Conservation (phyloP, 225 moss, liverwort and hornwort species). For the Antitrichia curtipendula region DNA sequence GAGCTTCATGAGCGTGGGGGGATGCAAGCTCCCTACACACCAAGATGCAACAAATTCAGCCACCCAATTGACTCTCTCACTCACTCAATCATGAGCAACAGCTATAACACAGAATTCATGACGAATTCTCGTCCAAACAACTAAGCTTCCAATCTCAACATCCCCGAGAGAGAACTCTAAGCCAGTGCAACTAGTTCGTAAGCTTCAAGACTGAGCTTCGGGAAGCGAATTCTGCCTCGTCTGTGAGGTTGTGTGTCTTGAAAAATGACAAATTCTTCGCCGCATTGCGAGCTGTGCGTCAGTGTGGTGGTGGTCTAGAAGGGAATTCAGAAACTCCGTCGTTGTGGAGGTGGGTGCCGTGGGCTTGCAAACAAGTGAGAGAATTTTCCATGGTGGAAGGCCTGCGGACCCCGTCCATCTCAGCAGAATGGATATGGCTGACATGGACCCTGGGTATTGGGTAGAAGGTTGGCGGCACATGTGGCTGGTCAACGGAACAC, state of each 20-base stretch:
- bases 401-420: background rate
- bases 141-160: background rate
- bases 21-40: background rate
- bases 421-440: conserved; percentile 7
- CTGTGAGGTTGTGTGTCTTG: background rate
- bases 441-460: background rate
- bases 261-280: background rate
- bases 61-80: background rate
- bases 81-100: background rate
- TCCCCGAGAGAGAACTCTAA: background rate
- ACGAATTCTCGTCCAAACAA: background rate
- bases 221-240: background rate
- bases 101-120: background rate
- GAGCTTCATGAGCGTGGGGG: too few relatives aligned
- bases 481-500: background rate
- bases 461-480: background rate
- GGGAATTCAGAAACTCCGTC: background rate
- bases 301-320: background rate
- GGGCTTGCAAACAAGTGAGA: background rate
- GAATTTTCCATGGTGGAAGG: background rate
- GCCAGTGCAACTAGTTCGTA: background rate
- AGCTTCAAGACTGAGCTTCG: background rate
- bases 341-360: background rate
- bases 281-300: background rate
- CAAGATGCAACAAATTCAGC: background rate